These are phyloP conservation scores for Sporothrix variecibatus DNA, from an alignment of 2,329 filamentous ascomycete genomes.

Conservation along the genomic window DNA sequence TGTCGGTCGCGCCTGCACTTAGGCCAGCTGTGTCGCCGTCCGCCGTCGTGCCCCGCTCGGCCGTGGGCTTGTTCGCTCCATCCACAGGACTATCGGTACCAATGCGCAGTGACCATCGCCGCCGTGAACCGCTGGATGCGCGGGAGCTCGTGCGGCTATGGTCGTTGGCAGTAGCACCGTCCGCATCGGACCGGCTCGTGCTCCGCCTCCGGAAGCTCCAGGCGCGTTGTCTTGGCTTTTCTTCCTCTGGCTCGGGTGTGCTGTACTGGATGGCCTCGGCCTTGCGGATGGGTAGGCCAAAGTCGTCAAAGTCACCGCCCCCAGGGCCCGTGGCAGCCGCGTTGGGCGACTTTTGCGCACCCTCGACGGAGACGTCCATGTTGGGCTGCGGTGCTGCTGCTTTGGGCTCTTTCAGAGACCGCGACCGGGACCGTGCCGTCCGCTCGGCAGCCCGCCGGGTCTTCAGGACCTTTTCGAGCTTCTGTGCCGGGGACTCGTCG, in stretches of 20 bases:
- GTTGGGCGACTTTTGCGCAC: conserved; percentile 19
- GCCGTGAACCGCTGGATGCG: conserved; percentile 29
- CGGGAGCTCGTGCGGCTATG: conserved; percentile 26
- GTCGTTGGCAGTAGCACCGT: conserved; percentile 14
- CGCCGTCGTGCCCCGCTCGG: background rate
- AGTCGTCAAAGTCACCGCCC: conserved; percentile 60
- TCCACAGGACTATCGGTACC: conserved; percentile 13
- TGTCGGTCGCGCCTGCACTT: conserved; percentile 26
- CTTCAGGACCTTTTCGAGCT: conserved; percentile 24
- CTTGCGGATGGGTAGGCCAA: conserved; percentile 66
- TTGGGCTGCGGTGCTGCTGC: background rate
- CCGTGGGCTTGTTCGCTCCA: background rate
- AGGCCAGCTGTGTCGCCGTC: background rate
- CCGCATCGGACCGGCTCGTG: conserved; percentile 26
- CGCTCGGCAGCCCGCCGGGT: conserved; percentile 18
- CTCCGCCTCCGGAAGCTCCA: conserved; percentile 27
- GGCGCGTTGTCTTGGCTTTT: conserved; percentile 20
- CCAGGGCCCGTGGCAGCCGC: conserved; percentile 37
- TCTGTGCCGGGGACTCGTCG: conserved; percentile 26
- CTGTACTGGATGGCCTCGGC: conserved; percentile 38
- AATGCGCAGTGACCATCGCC: conserved; percentile 23
- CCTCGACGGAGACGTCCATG: conserved; percentile 7
- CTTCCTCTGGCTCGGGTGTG: conserved; percentile 21
- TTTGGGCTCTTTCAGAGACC: background rate
- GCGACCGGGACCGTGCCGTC: background rate